These are phyloP conservation scores for Diaporthe vaccinii DNA, from an alignment of 2,329 filamentous ascomycete species.

Conservation along the genomic window DNA sequence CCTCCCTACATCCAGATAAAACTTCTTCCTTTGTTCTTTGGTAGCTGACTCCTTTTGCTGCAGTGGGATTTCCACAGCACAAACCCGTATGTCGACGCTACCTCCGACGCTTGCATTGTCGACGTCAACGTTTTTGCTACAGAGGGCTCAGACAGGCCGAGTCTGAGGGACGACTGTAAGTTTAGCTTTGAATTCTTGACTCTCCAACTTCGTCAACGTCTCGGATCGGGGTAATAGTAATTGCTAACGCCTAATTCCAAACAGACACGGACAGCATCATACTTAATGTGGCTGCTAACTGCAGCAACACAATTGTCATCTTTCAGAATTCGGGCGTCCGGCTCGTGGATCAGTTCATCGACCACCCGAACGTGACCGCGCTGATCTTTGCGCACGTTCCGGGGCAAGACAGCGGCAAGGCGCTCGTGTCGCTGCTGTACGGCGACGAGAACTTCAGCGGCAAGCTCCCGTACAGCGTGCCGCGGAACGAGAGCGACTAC, in stretches of 20 bases:
- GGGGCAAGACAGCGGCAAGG: conserved; percentile 71
- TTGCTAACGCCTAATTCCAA: neutral
- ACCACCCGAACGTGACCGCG: conserved; percentile 74
- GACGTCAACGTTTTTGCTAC: conserved; percentile 77
- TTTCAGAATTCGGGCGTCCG: conserved; percentile 74
- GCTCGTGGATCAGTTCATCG: conserved; percentile 71
- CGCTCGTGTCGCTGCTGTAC: conserved; percentile 69
- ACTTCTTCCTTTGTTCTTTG: too few relatives aligned
- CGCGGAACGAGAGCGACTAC: conserved; percentile 68
- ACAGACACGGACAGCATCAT: conserved; percentile 67
- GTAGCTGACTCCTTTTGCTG: too few relatives aligned
- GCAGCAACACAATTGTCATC: conserved; percentile 74
- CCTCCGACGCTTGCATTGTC: conserved; percentile 75
- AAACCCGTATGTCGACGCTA: conserved; percentile 60
- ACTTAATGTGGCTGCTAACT: conserved; percentile 68
- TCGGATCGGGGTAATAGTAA: too few relatives aligned
- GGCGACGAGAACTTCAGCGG: conserved; percentile 70
- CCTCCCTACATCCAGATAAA: too few relatives aligned
- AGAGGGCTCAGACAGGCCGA: conserved; percentile 76
- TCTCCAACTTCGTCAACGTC: neutral
- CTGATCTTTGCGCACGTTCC: conserved; percentile 74
- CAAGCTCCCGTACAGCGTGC: conserved; percentile 72
- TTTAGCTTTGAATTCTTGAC: neutral
- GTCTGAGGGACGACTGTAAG: conserved; percentile 71
- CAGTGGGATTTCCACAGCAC: conserved; percentile 66